phyloP scores from a whole-genome alignment of 768 basidiomycete genomes.

The Leccinellum albellum region DNA sequence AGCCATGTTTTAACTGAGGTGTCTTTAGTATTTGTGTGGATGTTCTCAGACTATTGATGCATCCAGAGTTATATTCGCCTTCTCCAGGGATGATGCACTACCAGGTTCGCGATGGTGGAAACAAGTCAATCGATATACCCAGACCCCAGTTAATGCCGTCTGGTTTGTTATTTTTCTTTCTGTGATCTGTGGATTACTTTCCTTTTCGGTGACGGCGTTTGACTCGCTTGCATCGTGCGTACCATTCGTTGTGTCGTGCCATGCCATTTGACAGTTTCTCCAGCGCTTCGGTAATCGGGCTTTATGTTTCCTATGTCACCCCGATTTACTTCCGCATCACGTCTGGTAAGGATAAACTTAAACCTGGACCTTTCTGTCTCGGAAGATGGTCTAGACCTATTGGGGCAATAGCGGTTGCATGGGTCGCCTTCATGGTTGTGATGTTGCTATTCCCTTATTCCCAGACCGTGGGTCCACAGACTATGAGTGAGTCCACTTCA shows the following conservation, averaged over 20 bases:
- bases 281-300: conserved; percentile 32
- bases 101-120: conserved; percentile 38
- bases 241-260: neutral
- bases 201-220: conserved; percentile 33
- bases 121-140: conserved; percentile 29
- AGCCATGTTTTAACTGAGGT: neutral
- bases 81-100: conserved; percentile 37
- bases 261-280: neutral
- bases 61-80: conserved; percentile 45
- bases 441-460: conserved; percentile 33
- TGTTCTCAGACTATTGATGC: conserved; percentile 47
- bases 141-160: conserved; percentile 39
- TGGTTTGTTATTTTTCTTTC: conserved; percentile 36
- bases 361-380: conserved; percentile 35
- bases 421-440: conserved; percentile 33
- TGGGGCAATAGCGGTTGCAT: conserved; percentile 27
- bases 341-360: conserved; percentile 29
- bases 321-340: conserved; percentile 37
- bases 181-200: conserved; percentile 30
- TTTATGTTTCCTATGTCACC: conserved; percentile 38
- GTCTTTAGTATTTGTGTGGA: conserved; percentile 36
- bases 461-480: conserved; percentile 18
- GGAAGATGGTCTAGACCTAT: conserved; percentile 30
- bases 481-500: conserved; percentile 32
- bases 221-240: conserved; percentile 34